A percentile compares a stretch with the other conserved stretches of the same genome.
phyloP scores from a whole-genome alignment of 2,329 filamentous ascomycete genomes.

The Sporothrix phasma region DNA sequence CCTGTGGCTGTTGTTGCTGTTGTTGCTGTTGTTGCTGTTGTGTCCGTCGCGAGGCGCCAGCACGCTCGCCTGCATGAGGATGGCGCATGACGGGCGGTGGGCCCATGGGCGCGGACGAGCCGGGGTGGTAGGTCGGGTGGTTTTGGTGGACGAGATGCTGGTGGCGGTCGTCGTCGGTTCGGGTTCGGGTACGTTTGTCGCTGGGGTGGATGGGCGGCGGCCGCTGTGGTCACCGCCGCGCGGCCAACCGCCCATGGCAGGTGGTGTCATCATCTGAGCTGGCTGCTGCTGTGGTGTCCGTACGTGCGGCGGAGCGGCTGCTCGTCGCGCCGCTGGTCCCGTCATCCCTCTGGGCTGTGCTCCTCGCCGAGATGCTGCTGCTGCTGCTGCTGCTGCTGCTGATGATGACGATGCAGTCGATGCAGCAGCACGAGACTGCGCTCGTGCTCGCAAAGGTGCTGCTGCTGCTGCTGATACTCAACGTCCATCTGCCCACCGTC shows the following conservation, averaged over 20 bases:
- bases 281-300: conserved; percentile 10
- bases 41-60: background rate
- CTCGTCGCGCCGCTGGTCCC: background rate
- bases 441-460: background rate
- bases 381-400: background rate
- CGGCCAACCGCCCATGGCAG: background rate
- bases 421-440: background rate
- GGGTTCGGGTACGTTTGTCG: background rate
- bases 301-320: background rate
- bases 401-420: background rate
- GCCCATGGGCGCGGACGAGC: conserved; percentile 15
- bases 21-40: conserved; percentile 2
- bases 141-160: conserved; percentile 7
- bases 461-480: conserved; percentile 10
- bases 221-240: background rate
- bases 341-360: background rate
- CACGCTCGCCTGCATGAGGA: background rate
- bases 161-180: background rate
- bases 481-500: conserved; percentile 16
- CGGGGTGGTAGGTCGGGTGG: conserved; percentile 11
- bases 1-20: conserved; percentile 3
- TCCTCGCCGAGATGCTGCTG: background rate
- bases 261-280: conserved; percentile 14
- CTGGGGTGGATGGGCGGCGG: background rate
- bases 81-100: conserved; percentile 14